phyloP scores from a whole-genome alignment of 371 early-diverging fungal genomes.

The Syncephalis fuscata region DNA sequence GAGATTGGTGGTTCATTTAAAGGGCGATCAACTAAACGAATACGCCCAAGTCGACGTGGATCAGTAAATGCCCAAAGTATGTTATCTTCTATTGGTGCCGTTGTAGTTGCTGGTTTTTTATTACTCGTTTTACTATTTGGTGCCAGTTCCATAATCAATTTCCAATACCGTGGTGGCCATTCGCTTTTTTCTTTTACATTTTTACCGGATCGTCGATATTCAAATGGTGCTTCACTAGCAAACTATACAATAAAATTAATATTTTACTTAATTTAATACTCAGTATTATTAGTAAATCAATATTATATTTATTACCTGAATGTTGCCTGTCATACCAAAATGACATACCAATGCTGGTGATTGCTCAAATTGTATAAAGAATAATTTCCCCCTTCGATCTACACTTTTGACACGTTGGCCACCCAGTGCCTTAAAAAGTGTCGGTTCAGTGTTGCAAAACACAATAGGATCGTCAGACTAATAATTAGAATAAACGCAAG shows the following conservation, averaged over 20 bases:
- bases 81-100: not conserved
- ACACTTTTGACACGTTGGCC: conserved; percentile 23
- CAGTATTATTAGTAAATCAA: not conserved
- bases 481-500: not conserved
- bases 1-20: conserved; percentile 21
- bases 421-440: conserved; percentile 6
- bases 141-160: conserved; percentile 17
- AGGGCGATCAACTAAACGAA: conserved; percentile 24
- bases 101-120: not conserved
- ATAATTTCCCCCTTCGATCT: conserved; percentile 39
- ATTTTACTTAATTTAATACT: no score
- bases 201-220: not conserved
- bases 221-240: not conserved
- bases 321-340: conserved; percentile 35
- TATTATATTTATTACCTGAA: conserved; percentile 5
- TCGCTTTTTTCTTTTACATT: conserved; percentile 10
- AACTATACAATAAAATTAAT: conserved; percentile 5
- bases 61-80: conserved; percentile 31
- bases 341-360: conserved; percentile 26
- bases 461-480: conserved; percentile 8
- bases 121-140: not conserved
- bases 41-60: conserved; percentile 25
- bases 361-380: conserved; percentile 19
- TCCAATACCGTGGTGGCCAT: conserved; percentile 41
- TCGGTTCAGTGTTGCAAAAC: not conserved